Percentiles rank a stretch among this genome's conserved stretches.
Evolutionary conservation across 805 yeast genomes (phyloP).

Genomic region (Kazachstania martiniae): DNA sequence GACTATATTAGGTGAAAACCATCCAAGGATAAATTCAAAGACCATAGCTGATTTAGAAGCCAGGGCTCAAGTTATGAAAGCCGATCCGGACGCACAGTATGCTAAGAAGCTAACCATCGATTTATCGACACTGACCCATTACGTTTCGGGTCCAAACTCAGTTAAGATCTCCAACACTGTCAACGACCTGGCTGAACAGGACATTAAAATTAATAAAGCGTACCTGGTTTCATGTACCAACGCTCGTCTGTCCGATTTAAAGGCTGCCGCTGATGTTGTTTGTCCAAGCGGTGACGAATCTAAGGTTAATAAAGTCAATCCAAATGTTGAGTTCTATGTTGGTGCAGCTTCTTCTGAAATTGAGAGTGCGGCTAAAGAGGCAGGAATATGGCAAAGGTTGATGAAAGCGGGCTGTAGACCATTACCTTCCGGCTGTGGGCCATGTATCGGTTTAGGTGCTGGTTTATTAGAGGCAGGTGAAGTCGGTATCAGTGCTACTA

Average conservation of each 20-base stretch:
- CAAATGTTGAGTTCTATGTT: conserved; percentile 87
- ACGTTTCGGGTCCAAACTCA: conserved; percentile 93
- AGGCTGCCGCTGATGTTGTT: conserved; percentile 87
- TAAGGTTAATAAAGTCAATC: conserved; percentile 56
- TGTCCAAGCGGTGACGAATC: conserved; percentile 27
- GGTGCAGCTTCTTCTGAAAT: conserved; percentile 96
- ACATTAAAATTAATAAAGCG: conserved; percentile 82
- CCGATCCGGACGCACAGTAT: conserved; percentile 74
- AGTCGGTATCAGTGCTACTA: conserved; percentile 96
- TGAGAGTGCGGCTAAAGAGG: conserved; percentile 81
- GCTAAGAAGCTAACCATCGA: conserved; percentile 84
- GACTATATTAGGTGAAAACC: conserved; percentile 43
- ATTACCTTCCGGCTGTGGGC: conserved; percentile 98
- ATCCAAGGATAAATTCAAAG: conserved; percentile 66
- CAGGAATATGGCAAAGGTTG: conserved; percentile 87
- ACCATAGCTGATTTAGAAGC: conserved; percentile 36
- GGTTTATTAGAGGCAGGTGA: conserved; percentile 93
- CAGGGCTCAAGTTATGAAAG: conserved; percentile 15
- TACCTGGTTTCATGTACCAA: conserved; percentile 97
- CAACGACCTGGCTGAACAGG: conserved; percentile 57
- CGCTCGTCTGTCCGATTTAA: conserved; percentile 83
- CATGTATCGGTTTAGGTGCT: conserved; percentile 95
- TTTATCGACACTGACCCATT: conserved; percentile 70
- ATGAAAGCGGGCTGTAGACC: conserved; percentile 90
- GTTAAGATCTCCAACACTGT: conserved; percentile 83